Conservation (phyloP, 768 basidiomycete species). For the Megacollybia marginata region DNA sequence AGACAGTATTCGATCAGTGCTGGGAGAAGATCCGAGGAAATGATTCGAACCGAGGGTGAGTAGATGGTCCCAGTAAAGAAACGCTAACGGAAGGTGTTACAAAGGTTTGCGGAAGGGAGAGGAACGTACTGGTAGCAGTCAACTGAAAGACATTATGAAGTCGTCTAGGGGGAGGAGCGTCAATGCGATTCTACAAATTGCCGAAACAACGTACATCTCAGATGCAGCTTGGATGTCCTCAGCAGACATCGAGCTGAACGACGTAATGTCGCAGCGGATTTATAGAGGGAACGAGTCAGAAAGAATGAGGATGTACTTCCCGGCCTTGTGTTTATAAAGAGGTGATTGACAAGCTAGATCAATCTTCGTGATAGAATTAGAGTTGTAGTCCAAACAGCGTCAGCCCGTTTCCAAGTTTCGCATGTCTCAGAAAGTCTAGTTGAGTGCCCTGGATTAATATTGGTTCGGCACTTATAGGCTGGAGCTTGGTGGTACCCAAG, state of each 20-base stretch:
- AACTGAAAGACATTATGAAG: slow-evolving; percentile 2
- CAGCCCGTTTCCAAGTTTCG: no score
- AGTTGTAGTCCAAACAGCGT: no score
- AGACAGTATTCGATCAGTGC: background rate
- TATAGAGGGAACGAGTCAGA: no score
- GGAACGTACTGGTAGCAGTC: slow-evolving; percentile 1
- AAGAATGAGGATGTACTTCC: no score
- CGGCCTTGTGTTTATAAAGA: no score
- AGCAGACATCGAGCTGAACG: background rate
- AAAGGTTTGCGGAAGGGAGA: background rate
- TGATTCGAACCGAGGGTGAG: slow-evolving; percentile 1
- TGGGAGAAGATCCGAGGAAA: background rate
- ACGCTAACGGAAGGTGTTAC: background rate
- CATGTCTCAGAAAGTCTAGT: no score
- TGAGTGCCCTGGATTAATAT: no score
- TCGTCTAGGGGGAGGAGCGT: background rate
- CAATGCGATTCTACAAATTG: background rate
- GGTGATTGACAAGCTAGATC: no score
- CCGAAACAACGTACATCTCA: background rate
- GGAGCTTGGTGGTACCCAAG: no score
- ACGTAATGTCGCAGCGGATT: no score
- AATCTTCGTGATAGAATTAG: no score
- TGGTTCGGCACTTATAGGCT: no score
- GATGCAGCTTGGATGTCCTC: slow-evolving; percentile 8
- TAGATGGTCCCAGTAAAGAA: slow-evolving; percentile 5